phyloP scores from a whole-genome alignment of 106 monocot genomes.

The Ottelia alismoides region DNA sequence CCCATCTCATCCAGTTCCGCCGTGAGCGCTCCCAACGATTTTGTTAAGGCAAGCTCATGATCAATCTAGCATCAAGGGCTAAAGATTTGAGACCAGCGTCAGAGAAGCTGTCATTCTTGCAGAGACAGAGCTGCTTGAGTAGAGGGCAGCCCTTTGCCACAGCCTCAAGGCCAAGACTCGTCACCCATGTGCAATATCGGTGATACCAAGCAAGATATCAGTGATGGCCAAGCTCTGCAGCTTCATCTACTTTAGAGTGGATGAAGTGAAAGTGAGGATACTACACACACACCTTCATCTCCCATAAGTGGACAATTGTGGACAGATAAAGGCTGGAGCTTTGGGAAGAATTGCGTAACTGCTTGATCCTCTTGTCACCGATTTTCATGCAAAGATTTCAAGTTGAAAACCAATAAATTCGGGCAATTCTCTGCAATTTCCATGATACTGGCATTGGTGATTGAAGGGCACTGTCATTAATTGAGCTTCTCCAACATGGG shows the following conservation, averaged over 20 bases:
- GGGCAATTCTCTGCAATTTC: conserved; percentile 66
- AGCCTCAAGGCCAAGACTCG: conserved; percentile 50
- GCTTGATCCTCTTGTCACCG: conserved; percentile 48
- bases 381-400: conserved; percentile 46
- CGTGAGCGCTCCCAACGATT: too few species aligned
- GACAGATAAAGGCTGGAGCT: conserved; percentile 44
- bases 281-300: conserved; percentile 53
- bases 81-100: conserved; percentile 48
- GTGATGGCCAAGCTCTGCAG: conserved; percentile 45
- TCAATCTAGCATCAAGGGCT: conserved; percentile 9
- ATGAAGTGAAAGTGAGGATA: conserved; percentile 38
- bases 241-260: conserved; percentile 41
- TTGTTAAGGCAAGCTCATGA: conserved; percentile 51
- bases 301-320: conserved; percentile 44
- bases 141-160: conserved; percentile 53
- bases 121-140: conserved; percentile 42
- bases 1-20: too few species aligned
- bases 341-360: conserved; percentile 35
- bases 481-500: conserved; percentile 68
- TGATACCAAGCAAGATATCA: conserved; percentile 45
- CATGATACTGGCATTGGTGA: conserved; percentile 54
- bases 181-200: conserved; percentile 58
- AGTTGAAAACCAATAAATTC: conserved; percentile 30
- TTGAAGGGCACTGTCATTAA: conserved; percentile 38
- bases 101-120: conserved; percentile 29